Conservation (phyloP, 108 stramenopile species). For the Skeletonema tropicum region DNA sequence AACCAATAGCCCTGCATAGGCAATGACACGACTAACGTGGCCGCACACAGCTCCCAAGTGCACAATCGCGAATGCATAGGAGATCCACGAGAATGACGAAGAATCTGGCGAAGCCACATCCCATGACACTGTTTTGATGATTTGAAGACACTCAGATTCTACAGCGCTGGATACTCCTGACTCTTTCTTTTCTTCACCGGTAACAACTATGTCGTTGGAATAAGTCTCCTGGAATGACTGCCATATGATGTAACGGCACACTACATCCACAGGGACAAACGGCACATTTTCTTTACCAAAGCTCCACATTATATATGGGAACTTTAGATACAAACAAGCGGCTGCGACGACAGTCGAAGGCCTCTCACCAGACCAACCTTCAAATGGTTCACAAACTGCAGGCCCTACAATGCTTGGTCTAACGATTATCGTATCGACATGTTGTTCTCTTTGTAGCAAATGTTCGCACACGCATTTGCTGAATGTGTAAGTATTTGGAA, state of each 20-base stretch:
- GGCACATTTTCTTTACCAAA: conserved; percentile 66
- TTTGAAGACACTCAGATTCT: conserved; percentile 1
- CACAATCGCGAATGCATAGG: conserved; percentile 67
- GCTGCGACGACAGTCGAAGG: conserved; percentile 90
- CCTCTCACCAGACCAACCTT: conserved; percentile 88
- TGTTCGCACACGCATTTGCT: conserved; percentile 91
- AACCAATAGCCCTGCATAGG: conserved; percentile 64
- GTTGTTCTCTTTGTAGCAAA: conserved; percentile 51
- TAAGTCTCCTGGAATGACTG: conserved; percentile 52
- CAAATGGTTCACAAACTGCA: conserved; percentile 67
- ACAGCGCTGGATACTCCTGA: conserved; percentile 24
- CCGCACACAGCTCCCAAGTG: conserved; percentile 76
- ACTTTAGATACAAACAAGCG: conserved; percentile 71
- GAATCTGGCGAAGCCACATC: conserved; percentile 51
- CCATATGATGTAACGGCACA: conserved; percentile 62
- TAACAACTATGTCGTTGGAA: background rate
- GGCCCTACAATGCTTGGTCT: conserved; percentile 91
- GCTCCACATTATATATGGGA: conserved; percentile 83
- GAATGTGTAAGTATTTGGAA: conserved; percentile 88
- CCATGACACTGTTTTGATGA: conserved; percentile 77
- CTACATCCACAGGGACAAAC: conserved; percentile 86
- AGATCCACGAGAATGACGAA: conserved; percentile 73
- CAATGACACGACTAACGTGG: conserved; percentile 65
- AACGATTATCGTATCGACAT: conserved; percentile 69
- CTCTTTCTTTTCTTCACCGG: conserved; percentile 42